Base-by-base conservation (phyloP, 148 eudicot species). In the Oxyria digyna region DNA sequence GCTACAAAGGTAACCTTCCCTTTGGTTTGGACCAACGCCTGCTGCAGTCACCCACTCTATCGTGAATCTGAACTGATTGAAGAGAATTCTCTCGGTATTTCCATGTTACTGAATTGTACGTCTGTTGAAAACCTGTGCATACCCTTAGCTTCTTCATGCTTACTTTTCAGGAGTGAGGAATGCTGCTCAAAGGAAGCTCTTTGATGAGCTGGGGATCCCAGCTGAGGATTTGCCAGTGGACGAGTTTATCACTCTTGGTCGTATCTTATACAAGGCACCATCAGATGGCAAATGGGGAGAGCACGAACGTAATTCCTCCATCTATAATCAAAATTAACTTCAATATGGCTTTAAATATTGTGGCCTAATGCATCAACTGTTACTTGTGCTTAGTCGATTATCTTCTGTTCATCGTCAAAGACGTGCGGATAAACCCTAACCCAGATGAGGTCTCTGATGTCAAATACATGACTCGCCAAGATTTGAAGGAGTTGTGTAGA, bases 251-350 rank as follows among this genome's bases (percentile, higher is more conserved):
- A 85, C 98, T 4, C 80, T 93, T 75, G 96, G 98, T 3, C 96
- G 98, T 46, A 93, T 93, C 69, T 87, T 89, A 37, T 93, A 93
- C 87, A 89, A 89, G 80, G 98, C 98, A 4, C 96, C 98, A 27
- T 93, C 98, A 2, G 98, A 93, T 76, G 98, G 98, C 48, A 93
- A 90, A 77, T 93, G 98, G 98, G 98, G 98, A 59, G 98, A 93
- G 77, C 97, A 93, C 72, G 98, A 93, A 85, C 79, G 98, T 93
- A 83, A 78, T 65, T 45, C 17, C 72, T 67, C 32, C 2, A 55
- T 45, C 18, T 45, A 45, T 45, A 18, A 45, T 45, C 50, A 45
- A 45, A 45, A 14, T 45, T 35, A 14, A 38, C 50, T 14, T 45
- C 20, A 45, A 45, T 9, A 45, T 29, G 2, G 35, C 67, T 27